phyloP scores from a whole-genome alignment of 768 basidiomycete genomes.

The Russula abietina region DNA sequence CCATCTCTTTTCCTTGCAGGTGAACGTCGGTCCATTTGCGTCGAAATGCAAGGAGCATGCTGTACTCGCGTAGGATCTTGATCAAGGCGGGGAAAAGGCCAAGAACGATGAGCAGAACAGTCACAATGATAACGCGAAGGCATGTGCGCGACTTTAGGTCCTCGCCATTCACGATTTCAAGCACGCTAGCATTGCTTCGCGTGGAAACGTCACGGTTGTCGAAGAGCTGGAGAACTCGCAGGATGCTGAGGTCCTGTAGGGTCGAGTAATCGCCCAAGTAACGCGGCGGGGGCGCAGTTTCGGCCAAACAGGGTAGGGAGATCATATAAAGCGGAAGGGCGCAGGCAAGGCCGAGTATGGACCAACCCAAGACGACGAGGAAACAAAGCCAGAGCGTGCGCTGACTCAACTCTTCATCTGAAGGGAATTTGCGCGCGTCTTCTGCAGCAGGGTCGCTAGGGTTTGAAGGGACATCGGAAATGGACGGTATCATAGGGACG shows the following conservation, averaged over 20 bases:
- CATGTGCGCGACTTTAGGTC: constrained; percentile 43
- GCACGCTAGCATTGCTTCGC: constrained; percentile 31
- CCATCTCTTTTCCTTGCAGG: constrained; percentile 68
- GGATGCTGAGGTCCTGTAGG: constrained; percentile 69
- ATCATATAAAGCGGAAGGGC: constrained; percentile 71
- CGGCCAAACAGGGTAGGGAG: constrained; percentile 58
- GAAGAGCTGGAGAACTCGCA: constrained; percentile 62
- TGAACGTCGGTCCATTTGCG: constrained; percentile 54
- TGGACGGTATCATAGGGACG: constrained; percentile 55
- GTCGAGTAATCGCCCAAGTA: constrained; percentile 60
- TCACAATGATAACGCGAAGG: constrained; percentile 61
- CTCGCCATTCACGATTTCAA: constrained; percentile 34
- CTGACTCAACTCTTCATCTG: constrained; percentile 69
- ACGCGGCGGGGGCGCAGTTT: constrained; percentile 38
- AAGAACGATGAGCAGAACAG: constrained; percentile 55
- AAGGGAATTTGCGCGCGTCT: constrained; percentile 59
- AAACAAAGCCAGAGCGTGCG: constrained; percentile 64
- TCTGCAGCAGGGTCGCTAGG: constrained; percentile 43
- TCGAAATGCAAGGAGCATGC: constrained; percentile 47
- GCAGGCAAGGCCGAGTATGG: constrained; percentile 61
- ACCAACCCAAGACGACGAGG: constrained; percentile 58
- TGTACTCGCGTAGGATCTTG: constrained; percentile 61
- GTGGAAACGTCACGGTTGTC: constrained; percentile 38
- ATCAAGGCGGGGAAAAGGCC: constrained; percentile 59
- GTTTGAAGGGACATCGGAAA: constrained; percentile 52